These are phyloP conservation scores for Camillea tinctor DNA, from an alignment of 2,329 filamentous ascomycete genomes.

Conservation along the genomic window DNA sequence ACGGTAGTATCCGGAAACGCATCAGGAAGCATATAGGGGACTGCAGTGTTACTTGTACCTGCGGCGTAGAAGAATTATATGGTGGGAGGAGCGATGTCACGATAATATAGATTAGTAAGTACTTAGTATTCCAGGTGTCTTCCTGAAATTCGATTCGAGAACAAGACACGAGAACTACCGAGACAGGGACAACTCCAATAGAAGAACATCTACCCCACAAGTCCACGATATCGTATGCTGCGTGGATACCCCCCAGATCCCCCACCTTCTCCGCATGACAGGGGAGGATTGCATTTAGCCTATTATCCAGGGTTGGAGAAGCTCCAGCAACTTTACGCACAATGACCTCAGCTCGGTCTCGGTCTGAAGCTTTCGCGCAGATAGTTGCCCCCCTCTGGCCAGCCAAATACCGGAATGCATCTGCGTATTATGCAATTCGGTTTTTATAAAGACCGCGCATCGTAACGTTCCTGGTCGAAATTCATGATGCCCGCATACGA, in stretches of 20 bases:
- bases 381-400: no score
- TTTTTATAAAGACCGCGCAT: background rate
- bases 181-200: background rate
- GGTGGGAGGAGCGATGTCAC: constrained; percentile 18
- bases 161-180: background rate
- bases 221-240: background rate
- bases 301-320: background rate
- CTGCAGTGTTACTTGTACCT: constrained; percentile 27
- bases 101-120: constrained; percentile 7
- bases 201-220: background rate
- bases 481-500: background rate
- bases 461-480: background rate
- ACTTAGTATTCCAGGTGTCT: background rate
- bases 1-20: constrained; percentile 14
- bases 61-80: constrained; percentile 27
- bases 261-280: background rate
- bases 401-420: background rate
- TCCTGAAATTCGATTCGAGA: background rate
- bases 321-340: background rate
- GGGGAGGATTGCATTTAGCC: background rate
- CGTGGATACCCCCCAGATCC: background rate
- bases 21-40: constrained; percentile 31
- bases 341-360: background rate
- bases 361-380: background rate
- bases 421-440: background rate